Evolutionary conservation across 1,284 basidiomycete genomes (phyloP).

Genomic region (Cutaneotrichosporon sp.): DNA sequence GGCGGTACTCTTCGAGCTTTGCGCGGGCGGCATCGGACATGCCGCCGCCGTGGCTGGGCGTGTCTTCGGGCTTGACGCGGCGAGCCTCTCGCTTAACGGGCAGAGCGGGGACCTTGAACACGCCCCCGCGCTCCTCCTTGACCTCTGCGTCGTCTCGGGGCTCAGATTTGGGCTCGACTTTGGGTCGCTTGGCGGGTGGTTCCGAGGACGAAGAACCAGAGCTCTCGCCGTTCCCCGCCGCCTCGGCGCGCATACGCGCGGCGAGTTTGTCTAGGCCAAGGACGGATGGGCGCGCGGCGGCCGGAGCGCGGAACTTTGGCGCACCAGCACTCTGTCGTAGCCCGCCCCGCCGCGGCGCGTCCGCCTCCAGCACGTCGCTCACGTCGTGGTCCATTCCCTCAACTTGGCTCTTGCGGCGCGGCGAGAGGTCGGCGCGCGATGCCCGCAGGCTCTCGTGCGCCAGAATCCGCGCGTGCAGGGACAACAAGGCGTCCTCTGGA

Average conservation of each 20-base stretch:
- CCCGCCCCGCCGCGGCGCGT: constrained; percentile 67
- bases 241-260: constrained; percentile 68
- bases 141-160: constrained; percentile 8
- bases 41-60: constrained; percentile 87
- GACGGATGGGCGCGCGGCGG: constrained; percentile 64
- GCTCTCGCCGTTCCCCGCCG: constrained; percentile 49
- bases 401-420: constrained; percentile 6
- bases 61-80: constrained; percentile 76
- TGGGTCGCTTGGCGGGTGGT: constrained; percentile 59
- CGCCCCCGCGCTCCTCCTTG: constrained; percentile 48
- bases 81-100: constrained; percentile 56
- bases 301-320: constrained; percentile 71
- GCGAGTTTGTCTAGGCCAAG: constrained; percentile 83
- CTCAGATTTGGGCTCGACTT: constrained; percentile 54
- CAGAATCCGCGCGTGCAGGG: constrained; percentile 57
- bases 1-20: constrained; percentile 69
- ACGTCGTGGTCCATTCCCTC: constrained; percentile 72
- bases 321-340: constrained; percentile 67
- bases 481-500: constrained; percentile 58
- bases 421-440: neutral
- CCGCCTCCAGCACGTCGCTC: constrained; percentile 73
- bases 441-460: constrained; percentile 54
- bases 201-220: constrained; percentile 22
- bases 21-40: constrained; percentile 67
- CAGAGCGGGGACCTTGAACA: constrained; percentile 80